Conservation (phyloP, 164 flowering plant species). For the Aristolochia fimbriata region DNA sequence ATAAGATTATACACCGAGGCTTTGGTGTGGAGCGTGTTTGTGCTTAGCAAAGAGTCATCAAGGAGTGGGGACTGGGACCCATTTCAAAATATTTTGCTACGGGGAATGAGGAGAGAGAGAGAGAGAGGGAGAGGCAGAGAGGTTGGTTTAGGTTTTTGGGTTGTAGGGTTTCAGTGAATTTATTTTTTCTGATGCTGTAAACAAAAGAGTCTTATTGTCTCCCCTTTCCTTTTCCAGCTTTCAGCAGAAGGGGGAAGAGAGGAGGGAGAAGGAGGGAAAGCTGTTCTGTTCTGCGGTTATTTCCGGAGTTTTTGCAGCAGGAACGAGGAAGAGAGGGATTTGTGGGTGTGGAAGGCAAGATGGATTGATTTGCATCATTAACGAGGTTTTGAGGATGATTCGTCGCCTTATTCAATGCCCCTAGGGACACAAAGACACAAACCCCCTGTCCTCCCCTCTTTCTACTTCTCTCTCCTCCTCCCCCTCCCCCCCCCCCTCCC, state of each 20-base stretch:
- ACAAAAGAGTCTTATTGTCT: neutral
- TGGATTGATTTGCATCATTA: conserved; percentile 3
- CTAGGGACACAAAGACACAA: neutral
- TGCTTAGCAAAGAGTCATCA: too few species aligned
- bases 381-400: conserved; percentile 4
- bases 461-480: neutral
- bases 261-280: neutral
- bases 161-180: neutral
- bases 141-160: neutral
- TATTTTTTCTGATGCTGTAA: neutral
- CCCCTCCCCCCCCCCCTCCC: neutral
- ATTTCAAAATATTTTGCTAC: too few species aligned
- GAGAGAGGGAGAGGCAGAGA: neutral
- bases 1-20: too few species aligned
- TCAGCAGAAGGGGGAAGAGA: neutral
- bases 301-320: too few species aligned
- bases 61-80: too few species aligned
- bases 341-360: conserved; percentile 4
- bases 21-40: too few species aligned
- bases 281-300: too few species aligned
- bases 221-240: neutral
- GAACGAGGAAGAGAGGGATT: too few species aligned
- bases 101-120: too few species aligned
- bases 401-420: neutral
- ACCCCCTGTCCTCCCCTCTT: neutral